Percentiles rank a stretch among this genome's conserved stretches.
phyloP scores from a whole-genome alignment of 495 filamentous ascomycete species.

The Penicillium chermesinum region DNA sequence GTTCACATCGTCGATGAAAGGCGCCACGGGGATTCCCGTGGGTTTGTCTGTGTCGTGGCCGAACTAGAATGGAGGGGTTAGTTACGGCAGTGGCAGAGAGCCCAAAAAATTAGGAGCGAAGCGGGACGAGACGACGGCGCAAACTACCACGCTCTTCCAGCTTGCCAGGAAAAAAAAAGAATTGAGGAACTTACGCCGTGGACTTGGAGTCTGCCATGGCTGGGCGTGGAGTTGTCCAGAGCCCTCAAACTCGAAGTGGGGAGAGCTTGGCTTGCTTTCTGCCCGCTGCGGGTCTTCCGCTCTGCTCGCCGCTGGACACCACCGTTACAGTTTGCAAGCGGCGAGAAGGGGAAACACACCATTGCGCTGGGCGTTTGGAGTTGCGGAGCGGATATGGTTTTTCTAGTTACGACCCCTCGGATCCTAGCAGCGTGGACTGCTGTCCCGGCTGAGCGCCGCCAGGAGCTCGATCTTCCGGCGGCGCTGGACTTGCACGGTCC shows the following conservation, averaged over 20 bases:
- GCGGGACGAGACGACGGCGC: background rate
- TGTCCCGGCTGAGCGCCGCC: constrained; percentile 26
- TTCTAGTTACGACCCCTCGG: constrained; percentile 66
- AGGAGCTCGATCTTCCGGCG: constrained; percentile 31
- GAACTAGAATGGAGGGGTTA: constrained; percentile 25
- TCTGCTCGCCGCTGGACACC: constrained; percentile 13
- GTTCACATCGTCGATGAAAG: constrained; percentile 93
- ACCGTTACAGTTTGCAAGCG: too few relatives aligned
- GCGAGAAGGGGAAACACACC: too few relatives aligned
- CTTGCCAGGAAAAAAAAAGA: background rate
- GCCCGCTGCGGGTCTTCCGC: constrained; percentile 6
- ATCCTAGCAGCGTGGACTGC: constrained; percentile 59
- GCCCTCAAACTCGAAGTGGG: constrained; percentile 21
- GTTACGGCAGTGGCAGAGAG: background rate
- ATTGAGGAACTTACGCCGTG: constrained; percentile 18
- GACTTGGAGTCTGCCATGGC: constrained; percentile 23
- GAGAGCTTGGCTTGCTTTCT: constrained; percentile 18
- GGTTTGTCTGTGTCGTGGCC: constrained; percentile 58
- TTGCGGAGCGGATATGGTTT: constrained; percentile 71
- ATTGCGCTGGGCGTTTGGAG: too few relatives aligned
- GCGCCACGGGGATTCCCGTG: constrained; percentile 91
- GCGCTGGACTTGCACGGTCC: constrained; percentile 55
- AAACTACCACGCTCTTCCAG: background rate
- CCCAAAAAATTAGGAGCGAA: background rate
- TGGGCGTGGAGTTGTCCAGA: constrained; percentile 12